Percentiles rank a stretch among this genome's conserved stretches.
Evolutionary conservation across 2,329 filamentous ascomycete genomes (phyloP).

Genomic region (Drechslerella dactyloides): DNA sequence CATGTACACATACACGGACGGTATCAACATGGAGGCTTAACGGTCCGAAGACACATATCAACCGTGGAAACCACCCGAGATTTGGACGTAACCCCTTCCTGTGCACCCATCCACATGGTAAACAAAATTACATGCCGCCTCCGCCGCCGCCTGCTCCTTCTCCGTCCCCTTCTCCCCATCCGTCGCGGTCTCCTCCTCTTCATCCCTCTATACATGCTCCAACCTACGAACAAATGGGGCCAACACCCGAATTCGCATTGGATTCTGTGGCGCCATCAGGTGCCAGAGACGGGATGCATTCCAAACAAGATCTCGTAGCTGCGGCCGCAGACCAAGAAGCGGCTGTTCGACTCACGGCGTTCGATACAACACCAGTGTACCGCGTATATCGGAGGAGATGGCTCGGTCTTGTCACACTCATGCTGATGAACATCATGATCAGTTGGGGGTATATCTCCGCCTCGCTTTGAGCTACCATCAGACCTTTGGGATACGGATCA

Average conservation of each 20-base stretch:
- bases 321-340: conserved; percentile 4
- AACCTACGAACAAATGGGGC: not conserved
- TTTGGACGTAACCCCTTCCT: not conserved
- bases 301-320: not conserved
- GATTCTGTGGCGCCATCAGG: not conserved
- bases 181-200: not conserved
- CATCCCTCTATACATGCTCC: not conserved
- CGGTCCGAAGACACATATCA: too few relatives aligned
- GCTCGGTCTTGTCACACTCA: conserved; percentile 83
- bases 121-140: not conserved
- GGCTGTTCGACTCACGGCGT: conserved; percentile 3
- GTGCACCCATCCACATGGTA: not conserved
- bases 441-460: conserved; percentile 73
- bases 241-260: not conserved
- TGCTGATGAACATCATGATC: conserved; percentile 87
- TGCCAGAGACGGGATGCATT: not conserved
- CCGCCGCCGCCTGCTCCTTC: not conserved
- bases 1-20: too few relatives aligned
- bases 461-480: too few relatives aligned
- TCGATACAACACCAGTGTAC: conserved; percentile 56
- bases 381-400: conserved; percentile 82
- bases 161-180: not conserved
- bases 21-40: too few relatives aligned
- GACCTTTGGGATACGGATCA: too few relatives aligned
- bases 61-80: too few relatives aligned